phyloP scores from a whole-genome alignment of 1,139 yeast genomes.

The Pichia kudriavzevii region DNA sequence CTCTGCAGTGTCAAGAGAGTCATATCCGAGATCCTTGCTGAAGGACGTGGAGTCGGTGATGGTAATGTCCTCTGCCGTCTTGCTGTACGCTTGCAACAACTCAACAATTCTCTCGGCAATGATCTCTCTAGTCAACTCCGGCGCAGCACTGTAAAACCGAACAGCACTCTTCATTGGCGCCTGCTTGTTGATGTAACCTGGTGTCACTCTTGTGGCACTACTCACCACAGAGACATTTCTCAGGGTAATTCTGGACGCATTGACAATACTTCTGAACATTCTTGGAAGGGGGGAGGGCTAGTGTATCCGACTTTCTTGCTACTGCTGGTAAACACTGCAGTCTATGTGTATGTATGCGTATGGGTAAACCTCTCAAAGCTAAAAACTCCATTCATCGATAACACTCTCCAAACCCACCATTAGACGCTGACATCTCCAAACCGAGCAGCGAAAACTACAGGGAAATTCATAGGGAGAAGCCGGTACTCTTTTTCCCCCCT shows the following conservation, averaged over 20 bases:
- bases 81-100: constrained; percentile 74
- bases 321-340: no score
- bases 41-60: constrained; percentile 57
- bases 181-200: constrained; percentile 2
- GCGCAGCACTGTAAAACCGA: constrained; percentile 55
- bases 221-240: no score
- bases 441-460: no score
- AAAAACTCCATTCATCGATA: no score
- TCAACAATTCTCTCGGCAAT: constrained; percentile 72
- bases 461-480: no score
- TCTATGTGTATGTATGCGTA: background rate
- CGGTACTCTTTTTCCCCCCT: no score
- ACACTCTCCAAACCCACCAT: no score
- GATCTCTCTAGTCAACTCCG: constrained; percentile 59
- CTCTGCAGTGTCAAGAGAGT: constrained; percentile 83
- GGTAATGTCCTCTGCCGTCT: constrained; percentile 40
- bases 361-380: background rate
- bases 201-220: constrained; percentile 2
- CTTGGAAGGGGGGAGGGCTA: no score
- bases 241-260: no score
- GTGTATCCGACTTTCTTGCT: no score
- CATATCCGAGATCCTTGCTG: constrained; percentile 73
- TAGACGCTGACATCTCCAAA: no score
- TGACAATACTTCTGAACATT: constrained; percentile 12
- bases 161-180: no score